Conservation (phyloP, 495 filamentous ascomycete species). For the Hypoxylon crocopeplum region DNA sequence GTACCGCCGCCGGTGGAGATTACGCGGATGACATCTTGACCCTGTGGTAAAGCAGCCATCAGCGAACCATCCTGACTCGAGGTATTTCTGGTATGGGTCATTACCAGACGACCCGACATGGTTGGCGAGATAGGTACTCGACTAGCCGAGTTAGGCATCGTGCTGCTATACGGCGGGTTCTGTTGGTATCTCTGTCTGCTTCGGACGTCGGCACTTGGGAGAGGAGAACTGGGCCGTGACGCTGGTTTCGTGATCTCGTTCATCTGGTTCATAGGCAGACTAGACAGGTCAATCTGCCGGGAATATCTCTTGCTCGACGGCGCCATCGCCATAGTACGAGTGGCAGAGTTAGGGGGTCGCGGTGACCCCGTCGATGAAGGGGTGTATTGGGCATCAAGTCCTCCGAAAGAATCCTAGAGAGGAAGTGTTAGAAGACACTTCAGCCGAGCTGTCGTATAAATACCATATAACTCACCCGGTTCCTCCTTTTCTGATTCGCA, state of each 20-base stretch:
- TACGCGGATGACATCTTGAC: conserved; percentile 84
- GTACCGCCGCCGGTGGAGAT: conserved; percentile 91
- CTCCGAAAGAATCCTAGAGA: conserved; percentile 72
- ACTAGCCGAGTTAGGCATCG: conserved; percentile 35
- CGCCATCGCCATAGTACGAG: conserved; percentile 54
- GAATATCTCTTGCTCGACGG: conserved; percentile 77
- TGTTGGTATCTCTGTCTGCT: conserved; percentile 49
- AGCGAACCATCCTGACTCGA: conserved; percentile 80
- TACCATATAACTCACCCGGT: conserved; percentile 69
- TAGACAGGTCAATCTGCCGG: conserved; percentile 62
- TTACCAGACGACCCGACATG: conserved; percentile 54
- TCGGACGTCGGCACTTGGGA: conserved; percentile 61
- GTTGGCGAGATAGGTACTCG: conserved; percentile 51
- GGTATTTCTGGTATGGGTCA: conserved; percentile 64
- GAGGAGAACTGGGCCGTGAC: conserved; percentile 76
- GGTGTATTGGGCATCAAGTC: conserved; percentile 67
- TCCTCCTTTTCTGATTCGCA: conserved; percentile 82
- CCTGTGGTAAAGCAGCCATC: conserved; percentile 78
- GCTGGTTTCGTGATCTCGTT: conserved; percentile 59
- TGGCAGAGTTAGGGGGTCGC: conserved; percentile 61
- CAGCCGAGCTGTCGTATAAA: conserved; percentile 43
- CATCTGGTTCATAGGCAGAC: conserved; percentile 46
- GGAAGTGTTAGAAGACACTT: conserved; percentile 8
- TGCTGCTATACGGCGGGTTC: conserved; percentile 47
- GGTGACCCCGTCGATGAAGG: conserved; percentile 73